Evolutionary conservation across 2,329 filamentous ascomycete species (phyloP), one percentile per base, ranked within the genome.

Genomic region (Biscogniauxia sp.): DNA sequence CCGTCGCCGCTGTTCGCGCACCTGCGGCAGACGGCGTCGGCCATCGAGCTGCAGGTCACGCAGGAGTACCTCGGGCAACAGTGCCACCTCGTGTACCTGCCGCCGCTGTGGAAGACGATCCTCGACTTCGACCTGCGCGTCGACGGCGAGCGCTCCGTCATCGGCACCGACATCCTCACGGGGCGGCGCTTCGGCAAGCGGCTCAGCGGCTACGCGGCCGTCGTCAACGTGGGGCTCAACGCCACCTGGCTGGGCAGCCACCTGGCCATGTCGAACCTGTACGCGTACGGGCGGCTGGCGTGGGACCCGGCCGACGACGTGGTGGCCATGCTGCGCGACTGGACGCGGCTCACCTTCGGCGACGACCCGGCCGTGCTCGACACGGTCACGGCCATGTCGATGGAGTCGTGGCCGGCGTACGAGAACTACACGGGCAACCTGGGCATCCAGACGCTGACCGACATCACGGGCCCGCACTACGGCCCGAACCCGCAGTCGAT

Each of bases 21-120:
- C 55, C 68, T 84, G 15, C 68, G 62, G 5, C 66, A 79, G 51
- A 84, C 81, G 0, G 72, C 69, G 20, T 72, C 74, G 11, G 84
- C 85, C 0, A 84, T 91, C 45, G 88, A 91, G 71, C 77, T 91
- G 1, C 81, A 90, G 69, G 80, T 91, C 19, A 81, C 83, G 0
- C 88, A 90, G 67, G 88, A 91, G 68, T 91, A 91, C 66, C 79
- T 91, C 0, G 88, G 88, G 0, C 88, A 91, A 70, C 88, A 91
- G 69, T 82, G 79, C 23, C 88, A 91, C 69, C 72, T 90, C 1
- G 86, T 90, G 0, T 91, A 91, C 66, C 75, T 90, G 0, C 79
- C 87, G 1, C 88, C 88, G 0, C 74, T 90, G 13, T 92, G 89
- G 89, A 86, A 87, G 71, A 84, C 83, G 1, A 79, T 90, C 7